These are phyloP conservation scores for Sistotremastrum suecicum DNA, from an alignment of 768 basidiomycete genomes.

Conservation along the genomic window DNA sequence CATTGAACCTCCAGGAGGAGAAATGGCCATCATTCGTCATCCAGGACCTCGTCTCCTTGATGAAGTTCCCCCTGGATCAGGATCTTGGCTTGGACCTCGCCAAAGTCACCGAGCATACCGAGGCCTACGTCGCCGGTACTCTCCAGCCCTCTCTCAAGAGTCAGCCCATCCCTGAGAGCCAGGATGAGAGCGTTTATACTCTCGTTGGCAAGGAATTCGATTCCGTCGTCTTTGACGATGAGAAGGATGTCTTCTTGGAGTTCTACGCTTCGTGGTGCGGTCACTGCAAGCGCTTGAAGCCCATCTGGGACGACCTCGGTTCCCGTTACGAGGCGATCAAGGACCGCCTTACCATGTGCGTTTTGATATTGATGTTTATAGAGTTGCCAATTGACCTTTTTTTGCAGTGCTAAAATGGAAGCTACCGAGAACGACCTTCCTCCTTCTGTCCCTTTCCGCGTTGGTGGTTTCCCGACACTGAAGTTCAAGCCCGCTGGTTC, in stretches of 20 bases:
- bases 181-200: conserved; percentile 70
- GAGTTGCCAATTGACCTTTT: conserved; percentile 2
- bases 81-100: conserved; percentile 42
- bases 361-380: conserved; percentile 1
- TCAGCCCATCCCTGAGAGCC: conserved; percentile 68
- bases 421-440: conserved; percentile 95
- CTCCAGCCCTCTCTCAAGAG: conserved; percentile 81
- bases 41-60: conserved; percentile 69
- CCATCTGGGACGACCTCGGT: conserved; percentile 83
- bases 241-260: conserved; percentile 91
- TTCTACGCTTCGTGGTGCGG: conserved; percentile 97
- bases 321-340: conserved; percentile 68
- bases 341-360: conserved; percentile 68
- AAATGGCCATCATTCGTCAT: conserved; percentile 93
- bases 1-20: conserved; percentile 71
- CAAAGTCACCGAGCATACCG: conserved; percentile 43
- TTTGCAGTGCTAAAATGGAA: conserved; percentile 80
- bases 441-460: conserved; percentile 70
- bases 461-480: conserved; percentile 84
- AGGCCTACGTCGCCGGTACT: conserved; percentile 54
- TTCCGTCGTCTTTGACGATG: conserved; percentile 67
- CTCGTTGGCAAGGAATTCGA: conserved; percentile 89
- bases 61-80: conserved; percentile 84
- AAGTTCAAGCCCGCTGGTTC: conserved; percentile 92
- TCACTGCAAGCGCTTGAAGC: conserved; percentile 94